Base-by-base conservation (phyloP, 805 yeast genomes). In the Yarrowia hollandica region DNA sequence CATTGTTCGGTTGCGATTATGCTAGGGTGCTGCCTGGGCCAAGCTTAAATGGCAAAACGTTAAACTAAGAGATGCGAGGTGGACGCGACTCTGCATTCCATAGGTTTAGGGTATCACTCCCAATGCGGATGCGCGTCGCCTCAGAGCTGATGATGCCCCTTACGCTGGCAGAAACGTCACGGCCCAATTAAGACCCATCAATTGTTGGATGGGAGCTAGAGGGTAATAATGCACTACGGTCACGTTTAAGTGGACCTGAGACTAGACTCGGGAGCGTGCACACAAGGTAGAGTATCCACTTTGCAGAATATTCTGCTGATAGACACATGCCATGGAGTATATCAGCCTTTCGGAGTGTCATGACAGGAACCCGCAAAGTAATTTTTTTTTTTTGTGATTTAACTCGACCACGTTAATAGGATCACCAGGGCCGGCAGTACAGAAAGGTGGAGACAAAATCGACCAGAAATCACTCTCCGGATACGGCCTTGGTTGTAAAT, bases 61-160 rank as follows among this genome's bases (percentile, higher is more conserved):
- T 28, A 18, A 3, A 5, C 34, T 4, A 16, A 25, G 16, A 9
- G 25, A 5, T 42, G 50, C 33, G 34, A 42, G 22, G 9, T n/a
- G 11, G 35, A 44, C 52, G 52, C 52, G 52, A 42, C 52, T 41
- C 33, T 44, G 52, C 52, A 44, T 44, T 44, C 52, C 52, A 44
- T 44, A 44, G 52, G 52, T 18, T 44, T 28, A 44, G 52, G 52
- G 52, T n/a, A 6, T 9, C 3, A 1, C 15, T 2, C 14, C 34
- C 3, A 19, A 28, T 16, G 23, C 50, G 50, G 50, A 25, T 8
- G n/a, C 33, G 48, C 44, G 44, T 39, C n/a, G n/a, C n/a, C n/a
- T 8, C 7, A 30, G 34, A n/a, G n/a, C n/a, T 14, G 34, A 15
- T 30, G 34, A 30, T 8, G 34, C 34, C n/a, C 34, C 2, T 30